Evolutionary conservation across 163 green algal genomes (phyloP), one percentile per base, ranked within the genome.

Genomic region (Trebouxia gelatinosa): DNA sequence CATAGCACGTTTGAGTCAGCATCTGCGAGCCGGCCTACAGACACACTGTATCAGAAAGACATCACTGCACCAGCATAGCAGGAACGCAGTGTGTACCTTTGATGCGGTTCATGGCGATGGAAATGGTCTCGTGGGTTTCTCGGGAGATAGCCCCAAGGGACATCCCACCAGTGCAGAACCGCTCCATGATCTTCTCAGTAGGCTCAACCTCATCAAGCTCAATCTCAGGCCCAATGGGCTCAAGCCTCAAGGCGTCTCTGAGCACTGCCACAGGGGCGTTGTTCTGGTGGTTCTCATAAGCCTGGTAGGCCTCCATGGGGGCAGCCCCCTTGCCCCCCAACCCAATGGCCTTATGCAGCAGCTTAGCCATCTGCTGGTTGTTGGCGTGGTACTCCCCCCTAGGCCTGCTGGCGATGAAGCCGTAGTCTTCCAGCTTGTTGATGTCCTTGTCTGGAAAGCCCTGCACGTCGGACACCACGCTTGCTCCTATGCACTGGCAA

Each of bases 141-240:
- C 95, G 88, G 6, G 86, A 95, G 87, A 99, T 99, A 80, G 96
- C 96, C 28, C 96, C 96, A 77, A 99, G 89, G 17, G 89, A 97
- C 96, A 99, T 99, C 81, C 96, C 96, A 58, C 96, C 96, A 7
- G 94, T 98, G 94, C 94, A 98, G 90, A 99, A 99, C 51, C 96
- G 90, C 51, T 82, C 78, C 90, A 97, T 95, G 87, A 99, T 98
- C 61, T 92, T 84, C 2, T 82, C 88, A 2, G 87, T 91, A 6
- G 88, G 78, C 87, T 98, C 93, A n/a, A 97, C 91, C 83, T 96
- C 82, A 35, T 91, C 86, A 2, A 95, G 77, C 19, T 87, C 37
- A 37, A 95, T 82, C 39, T 92, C 72, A 43, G 81, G 39, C 0
- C 77, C 81, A 31, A 72, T 76, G 11, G 79, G 78, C 9, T 75